phyloP scores from a whole-genome alignment of 2,329 filamentous ascomycete species.

The Coniella lustricola region DNA sequence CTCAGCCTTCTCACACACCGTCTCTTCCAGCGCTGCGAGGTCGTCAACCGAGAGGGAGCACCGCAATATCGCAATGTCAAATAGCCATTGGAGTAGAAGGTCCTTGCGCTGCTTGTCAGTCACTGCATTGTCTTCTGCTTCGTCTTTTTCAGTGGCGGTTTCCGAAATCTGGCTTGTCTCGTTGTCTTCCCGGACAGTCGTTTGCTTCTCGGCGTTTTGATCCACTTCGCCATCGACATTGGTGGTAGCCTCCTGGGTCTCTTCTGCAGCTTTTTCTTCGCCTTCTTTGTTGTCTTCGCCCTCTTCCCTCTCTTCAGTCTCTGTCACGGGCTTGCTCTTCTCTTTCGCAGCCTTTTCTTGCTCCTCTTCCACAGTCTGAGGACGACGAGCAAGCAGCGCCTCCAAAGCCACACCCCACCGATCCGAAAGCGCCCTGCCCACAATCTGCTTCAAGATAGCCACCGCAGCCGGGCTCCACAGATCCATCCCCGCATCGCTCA shows the following conservation, averaged over 20 bases:
- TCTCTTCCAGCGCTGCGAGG: slow-evolving; percentile 39
- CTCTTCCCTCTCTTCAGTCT: not conserved
- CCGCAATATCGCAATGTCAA: slow-evolving; percentile 49
- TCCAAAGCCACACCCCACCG: slow-evolving; percentile 40
- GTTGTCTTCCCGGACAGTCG: too few relatives aligned
- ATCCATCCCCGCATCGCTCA: slow-evolving; percentile 67
- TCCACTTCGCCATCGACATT: slow-evolving; percentile 15
- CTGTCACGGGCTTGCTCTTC: not conserved
- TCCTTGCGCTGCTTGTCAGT: slow-evolving; percentile 31
- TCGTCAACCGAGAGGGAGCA: slow-evolving; percentile 22
- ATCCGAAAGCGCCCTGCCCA: slow-evolving; percentile 44
- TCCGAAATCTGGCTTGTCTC: too few relatives aligned
- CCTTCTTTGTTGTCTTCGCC: slow-evolving; percentile 9
- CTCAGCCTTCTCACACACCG: slow-evolving; percentile 37
- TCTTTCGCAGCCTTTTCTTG: slow-evolving; percentile 10
- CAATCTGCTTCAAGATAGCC: slow-evolving; percentile 49
- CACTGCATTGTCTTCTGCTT: not conserved
- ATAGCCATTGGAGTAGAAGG: slow-evolving; percentile 52
- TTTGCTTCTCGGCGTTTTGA: slow-evolving; percentile 10
- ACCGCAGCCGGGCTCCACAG: slow-evolving; percentile 73
- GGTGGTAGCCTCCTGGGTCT: slow-evolving; percentile 12
- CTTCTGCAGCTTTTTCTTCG: slow-evolving; percentile 7
- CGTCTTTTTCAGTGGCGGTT: too few relatives aligned
- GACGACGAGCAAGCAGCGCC: slow-evolving; percentile 18
- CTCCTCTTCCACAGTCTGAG: slow-evolving; percentile 18